Percentiles rank a stretch among this genome's conserved stretches.
phyloP scores from a whole-genome alignment of 352 stramenopile genomes.

The Globisporangium irregulare region DNA sequence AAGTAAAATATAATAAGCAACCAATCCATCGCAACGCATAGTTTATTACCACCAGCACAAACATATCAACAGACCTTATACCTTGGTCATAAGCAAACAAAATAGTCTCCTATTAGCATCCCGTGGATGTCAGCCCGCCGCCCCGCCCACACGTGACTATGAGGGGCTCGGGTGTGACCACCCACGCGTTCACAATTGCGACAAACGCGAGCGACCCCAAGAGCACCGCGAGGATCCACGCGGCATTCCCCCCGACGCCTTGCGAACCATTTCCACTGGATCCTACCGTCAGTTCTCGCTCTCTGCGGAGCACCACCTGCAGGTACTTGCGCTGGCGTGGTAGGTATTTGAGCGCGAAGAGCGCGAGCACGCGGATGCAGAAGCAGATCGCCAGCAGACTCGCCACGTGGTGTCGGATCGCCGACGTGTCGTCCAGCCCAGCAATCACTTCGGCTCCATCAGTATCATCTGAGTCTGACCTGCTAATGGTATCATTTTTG shows the following conservation, averaged over 20 bases:
- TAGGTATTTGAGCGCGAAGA: conserved; percentile 38
- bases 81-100: background rate
- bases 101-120: background rate
- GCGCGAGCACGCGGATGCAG: conserved; percentile 32
- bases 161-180: background rate
- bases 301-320: conserved; percentile 15
- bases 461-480: background rate
- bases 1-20: conserved; percentile 10
- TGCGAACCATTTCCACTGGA: background rate
- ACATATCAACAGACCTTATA: background rate
- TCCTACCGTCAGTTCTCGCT: background rate
- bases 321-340: conserved; percentile 47
- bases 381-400: conserved; percentile 42
- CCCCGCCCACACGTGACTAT: background rate
- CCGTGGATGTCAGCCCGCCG: background rate
- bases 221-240: conserved; percentile 2
- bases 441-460: background rate
- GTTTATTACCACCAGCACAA: background rate
- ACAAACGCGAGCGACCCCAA: conserved; percentile 6
- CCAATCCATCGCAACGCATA: background rate
- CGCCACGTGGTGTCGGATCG: conserved; percentile 24
- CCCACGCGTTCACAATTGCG: background rate
- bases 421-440: conserved; percentile 3
- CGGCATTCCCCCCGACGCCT: background rate
- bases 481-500: conserved; percentile 6